Percentiles rank a stretch among this genome's conserved stretches.
These are phyloP conservation scores for Podospora anserina DNA, from an alignment of 495 filamentous ascomycete species.

Conservation along the genomic window DNA sequence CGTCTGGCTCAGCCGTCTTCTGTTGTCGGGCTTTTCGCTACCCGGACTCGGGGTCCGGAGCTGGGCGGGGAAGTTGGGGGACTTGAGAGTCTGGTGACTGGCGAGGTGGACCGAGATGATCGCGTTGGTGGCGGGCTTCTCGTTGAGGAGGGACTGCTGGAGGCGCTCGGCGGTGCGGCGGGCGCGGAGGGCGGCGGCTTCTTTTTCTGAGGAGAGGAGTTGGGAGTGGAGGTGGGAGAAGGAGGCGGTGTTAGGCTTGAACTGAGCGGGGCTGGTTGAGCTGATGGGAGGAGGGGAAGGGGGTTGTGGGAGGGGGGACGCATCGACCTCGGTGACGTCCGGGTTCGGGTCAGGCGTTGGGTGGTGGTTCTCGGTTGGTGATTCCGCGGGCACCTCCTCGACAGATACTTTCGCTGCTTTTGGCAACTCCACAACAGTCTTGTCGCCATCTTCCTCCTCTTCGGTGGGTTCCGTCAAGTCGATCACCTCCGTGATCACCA, in stretches of 20 bases:
- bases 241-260: not conserved
- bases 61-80: not conserved
- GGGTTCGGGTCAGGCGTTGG: not conserved
- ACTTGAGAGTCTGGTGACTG: not conserved
- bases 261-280: not conserved
- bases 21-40: not conserved
- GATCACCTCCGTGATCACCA: not conserved
- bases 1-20: not conserved
- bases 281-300: not conserved
- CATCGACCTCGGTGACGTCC: not conserved
- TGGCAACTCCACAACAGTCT: not conserved
- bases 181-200: conserved; percentile 6
- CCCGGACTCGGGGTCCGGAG: not conserved
- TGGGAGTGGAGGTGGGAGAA: not conserved
- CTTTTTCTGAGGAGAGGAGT: not conserved
- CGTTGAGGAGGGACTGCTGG: conserved; percentile 4
- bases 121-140: not conserved
- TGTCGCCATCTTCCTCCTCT: not conserved
- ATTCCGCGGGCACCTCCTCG: not conserved
- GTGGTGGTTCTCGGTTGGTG: not conserved
- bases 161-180: not conserved
- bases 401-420: not conserved
- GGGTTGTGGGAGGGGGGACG: not conserved
- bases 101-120: not conserved
- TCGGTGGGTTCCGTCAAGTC: not conserved